Conservation (phyloP, 2,329 filamentous ascomycete species). For the Calycina marina region DNA sequence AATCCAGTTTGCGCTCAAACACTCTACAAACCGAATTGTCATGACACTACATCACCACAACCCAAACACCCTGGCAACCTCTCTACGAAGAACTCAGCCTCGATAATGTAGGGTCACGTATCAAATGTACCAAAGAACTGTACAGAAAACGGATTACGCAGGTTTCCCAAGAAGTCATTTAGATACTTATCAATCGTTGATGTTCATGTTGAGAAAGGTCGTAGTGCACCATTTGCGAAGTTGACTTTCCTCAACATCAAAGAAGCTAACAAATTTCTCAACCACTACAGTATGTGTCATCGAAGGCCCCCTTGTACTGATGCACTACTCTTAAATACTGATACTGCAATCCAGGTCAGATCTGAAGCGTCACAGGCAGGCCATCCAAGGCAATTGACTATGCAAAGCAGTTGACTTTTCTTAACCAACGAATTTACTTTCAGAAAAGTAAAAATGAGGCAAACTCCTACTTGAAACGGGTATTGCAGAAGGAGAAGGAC, state of each 20-base stretch:
- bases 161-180: slow-evolving; percentile 27
- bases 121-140: slow-evolving; percentile 26
- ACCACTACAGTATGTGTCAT: slow-evolving; percentile 17
- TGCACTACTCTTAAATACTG: background rate
- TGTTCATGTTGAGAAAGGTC: slow-evolving; percentile 30
- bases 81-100: no score
- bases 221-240: slow-evolving; percentile 26
- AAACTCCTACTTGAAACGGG: slow-evolving; percentile 11
- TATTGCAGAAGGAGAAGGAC: slow-evolving; percentile 14
- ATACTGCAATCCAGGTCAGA: background rate
- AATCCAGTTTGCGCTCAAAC: no score
- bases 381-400: background rate
- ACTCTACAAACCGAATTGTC: no score
- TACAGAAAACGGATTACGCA: slow-evolving; percentile 27
- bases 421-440: slow-evolving; percentile 13
- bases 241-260: slow-evolving; percentile 29
- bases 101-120: slow-evolving; percentile 35
- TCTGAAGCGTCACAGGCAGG: background rate
- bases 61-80: no score
- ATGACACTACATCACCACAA: no score
- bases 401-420: slow-evolving; percentile 5
- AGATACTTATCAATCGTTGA: slow-evolving; percentile 24
- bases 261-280: slow-evolving; percentile 30
- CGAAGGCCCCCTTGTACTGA: background rate
- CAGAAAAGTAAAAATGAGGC: slow-evolving; percentile 13